Percentiles rank a stretch among this genome's conserved stretches.
Evolutionary conservation across 1,284 basidiomycete species (phyloP).

Genomic region (Leccinum huronense): DNA sequence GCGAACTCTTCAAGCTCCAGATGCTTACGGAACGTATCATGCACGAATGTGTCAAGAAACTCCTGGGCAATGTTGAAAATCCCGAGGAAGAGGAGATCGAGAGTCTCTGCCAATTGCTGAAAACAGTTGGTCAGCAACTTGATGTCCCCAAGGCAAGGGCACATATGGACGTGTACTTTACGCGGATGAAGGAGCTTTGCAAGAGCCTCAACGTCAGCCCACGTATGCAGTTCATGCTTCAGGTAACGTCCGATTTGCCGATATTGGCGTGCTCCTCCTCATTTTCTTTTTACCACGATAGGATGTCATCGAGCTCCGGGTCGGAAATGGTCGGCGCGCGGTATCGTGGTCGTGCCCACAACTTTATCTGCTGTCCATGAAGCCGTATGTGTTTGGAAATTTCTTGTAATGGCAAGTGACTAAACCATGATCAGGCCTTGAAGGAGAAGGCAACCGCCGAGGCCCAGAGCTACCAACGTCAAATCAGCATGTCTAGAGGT

Average conservation of each 20-base stretch:
- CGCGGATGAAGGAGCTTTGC: slow-evolving; percentile 79
- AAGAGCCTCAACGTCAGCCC: slow-evolving; percentile 76
- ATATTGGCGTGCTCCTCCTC: slow-evolving; percentile 13
- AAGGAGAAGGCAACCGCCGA: slow-evolving; percentile 69
- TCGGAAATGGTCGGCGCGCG: slow-evolving; percentile 78
- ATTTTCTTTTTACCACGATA: slow-evolving; percentile 31
- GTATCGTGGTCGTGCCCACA: slow-evolving; percentile 75
- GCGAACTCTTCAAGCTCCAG: slow-evolving; percentile 95
- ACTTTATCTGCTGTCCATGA: slow-evolving; percentile 91
- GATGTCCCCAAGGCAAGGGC: slow-evolving; percentile 78
- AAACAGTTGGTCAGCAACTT: slow-evolving; percentile 83
- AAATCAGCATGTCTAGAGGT: slow-evolving; percentile 63
- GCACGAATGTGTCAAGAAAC: slow-evolving; percentile 94
- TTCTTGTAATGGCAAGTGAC: slow-evolving; percentile 11
- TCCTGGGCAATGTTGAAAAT: slow-evolving; percentile 88
- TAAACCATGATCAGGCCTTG: slow-evolving; percentile 47
- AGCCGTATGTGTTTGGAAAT: slow-evolving; percentile 50
- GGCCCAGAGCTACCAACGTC: slow-evolving; percentile 56
- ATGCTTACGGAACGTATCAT: slow-evolving; percentile 96
- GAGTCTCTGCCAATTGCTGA: slow-evolving; percentile 89
- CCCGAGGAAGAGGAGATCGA: slow-evolving; percentile 99
- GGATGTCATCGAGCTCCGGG: slow-evolving; percentile 89
- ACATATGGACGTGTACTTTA: slow-evolving; percentile 93
- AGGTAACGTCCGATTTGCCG: slow-evolving; percentile 51
- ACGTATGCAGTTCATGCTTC: slow-evolving; percentile 94